These are phyloP conservation scores for Rhododendron mucronatum DNA, from an alignment of 148 eudicot genomes.

Conservation along the genomic window DNA sequence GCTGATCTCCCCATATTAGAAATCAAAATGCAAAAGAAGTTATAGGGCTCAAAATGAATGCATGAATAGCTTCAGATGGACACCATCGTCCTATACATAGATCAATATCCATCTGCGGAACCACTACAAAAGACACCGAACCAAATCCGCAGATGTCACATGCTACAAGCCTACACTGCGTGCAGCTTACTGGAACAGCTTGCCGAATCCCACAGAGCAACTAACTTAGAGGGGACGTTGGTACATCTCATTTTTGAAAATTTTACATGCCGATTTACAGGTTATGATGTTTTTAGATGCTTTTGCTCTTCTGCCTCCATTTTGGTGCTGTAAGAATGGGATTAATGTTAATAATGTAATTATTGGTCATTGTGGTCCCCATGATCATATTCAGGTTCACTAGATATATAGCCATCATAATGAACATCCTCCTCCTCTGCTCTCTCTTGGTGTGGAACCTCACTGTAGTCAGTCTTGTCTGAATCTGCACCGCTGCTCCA, in stretches of 20 bases:
- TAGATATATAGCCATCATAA: slow-evolving; percentile 12
- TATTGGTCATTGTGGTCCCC: slow-evolving; percentile 7
- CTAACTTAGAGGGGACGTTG: neutral
- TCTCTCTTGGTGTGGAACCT: slow-evolving; percentile 14
- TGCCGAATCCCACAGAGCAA: neutral
- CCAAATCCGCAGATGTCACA: neutral
- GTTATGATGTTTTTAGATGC: neutral
- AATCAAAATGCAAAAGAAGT: neutral
- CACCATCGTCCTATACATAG: neutral
- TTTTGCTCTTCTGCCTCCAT: neutral
- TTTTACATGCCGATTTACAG: neutral
- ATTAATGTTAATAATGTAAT: slow-evolving; percentile 6
- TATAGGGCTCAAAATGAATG: neutral
- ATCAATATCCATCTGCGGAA: neutral
- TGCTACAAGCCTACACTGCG: neutral
- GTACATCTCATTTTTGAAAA: neutral
- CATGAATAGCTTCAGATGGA: neutral
- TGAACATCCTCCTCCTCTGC: slow-evolving; percentile 17
- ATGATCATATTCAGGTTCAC: slow-evolving; percentile 6
- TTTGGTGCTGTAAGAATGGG: neutral
- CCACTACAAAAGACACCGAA: neutral
- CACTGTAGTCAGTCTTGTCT: slow-evolving; percentile 11
- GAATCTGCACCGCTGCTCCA: slow-evolving; percentile 31
- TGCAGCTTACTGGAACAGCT: neutral
- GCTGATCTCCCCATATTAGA: neutral